Base-by-base conservation (phyloP, 164 flowering plant species). In the Piper betle region DNA sequence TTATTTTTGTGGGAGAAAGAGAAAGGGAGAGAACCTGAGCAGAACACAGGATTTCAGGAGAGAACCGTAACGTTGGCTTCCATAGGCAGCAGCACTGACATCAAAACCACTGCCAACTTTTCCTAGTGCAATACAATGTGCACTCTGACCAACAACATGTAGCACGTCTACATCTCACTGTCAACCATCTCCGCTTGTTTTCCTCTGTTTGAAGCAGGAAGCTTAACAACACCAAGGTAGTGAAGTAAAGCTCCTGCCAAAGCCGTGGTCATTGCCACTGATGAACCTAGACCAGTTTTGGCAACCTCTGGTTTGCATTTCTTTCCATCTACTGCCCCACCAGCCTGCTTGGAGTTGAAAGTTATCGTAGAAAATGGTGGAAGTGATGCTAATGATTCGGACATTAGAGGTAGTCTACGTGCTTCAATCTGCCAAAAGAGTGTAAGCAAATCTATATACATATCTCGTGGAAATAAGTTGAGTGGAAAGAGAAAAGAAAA, bases 81-180 rank as follows among this genome's bases (percentile, higher is more conserved):
- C 99, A 82, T 84, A 93, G 70, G 91, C 97, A 53, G 96, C 97
- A 76, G 94, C 81, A 68, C 97, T 88, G 73, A 93, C 97, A 81
- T 93, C 99, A 84, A 93, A 93, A 9, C 99, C 99, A 78, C 99
- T 93, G 50, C 99, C 99, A 59, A 93, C 93, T 73, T 93, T 93
- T 68, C 99, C 99, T 76, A 90, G 99, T 39, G 99, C 99, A 63
- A 93, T 76, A 66, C 97, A 93, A 62, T 93, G 99, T 57, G 95
- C 89, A 74, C 78, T 85, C 79, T 93, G 99, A 61, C 97, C 91
- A 58, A 91, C 83, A 50, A 78, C 64, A 73, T 93, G 99, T 62
- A 93, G 87, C 60, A 86, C 37, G 77, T 93, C 95, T 68, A 93
- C 83, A 71, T 82, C 87, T 37, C 53, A 54, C n/a, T 60, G 9